Evolutionary conservation across 805 yeast species (phyloP).

Genomic region (Suhomyces canberraensis): DNA sequence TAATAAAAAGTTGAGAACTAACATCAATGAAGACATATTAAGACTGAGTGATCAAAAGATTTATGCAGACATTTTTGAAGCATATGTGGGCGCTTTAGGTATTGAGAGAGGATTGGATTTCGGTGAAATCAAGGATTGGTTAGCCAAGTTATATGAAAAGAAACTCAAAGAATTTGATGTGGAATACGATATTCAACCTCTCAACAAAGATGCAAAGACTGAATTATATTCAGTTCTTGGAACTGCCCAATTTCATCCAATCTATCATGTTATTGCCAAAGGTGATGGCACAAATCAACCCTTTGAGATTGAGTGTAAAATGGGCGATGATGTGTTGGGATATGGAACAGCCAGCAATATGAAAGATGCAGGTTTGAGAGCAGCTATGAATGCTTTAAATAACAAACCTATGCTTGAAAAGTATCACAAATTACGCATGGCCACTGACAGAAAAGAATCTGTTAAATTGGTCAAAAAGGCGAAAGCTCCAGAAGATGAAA

Average conservation of each 20-base stretch:
- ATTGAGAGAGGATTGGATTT: slow-evolving; percentile 53
- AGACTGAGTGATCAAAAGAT: slow-evolving; percentile 61
- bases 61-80: slow-evolving; percentile 89
- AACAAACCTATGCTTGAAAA: slow-evolving; percentile 61
- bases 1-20: slow-evolving; percentile 51
- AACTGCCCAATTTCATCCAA: slow-evolving; percentile 61
- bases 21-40: slow-evolving; percentile 44
- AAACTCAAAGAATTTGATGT: slow-evolving; percentile 31
- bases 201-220: slow-evolving; percentile 70
- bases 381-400: slow-evolving; percentile 76
- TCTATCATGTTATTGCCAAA: slow-evolving; percentile 46
- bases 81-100: slow-evolving; percentile 83
- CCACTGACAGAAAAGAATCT: slow-evolving; percentile 18
- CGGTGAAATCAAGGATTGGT: slow-evolving; percentile 54
- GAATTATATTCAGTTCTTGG: slow-evolving; percentile 79
- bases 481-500: slow-evolving; percentile 5
- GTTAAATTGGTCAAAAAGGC: slow-evolving; percentile 10
- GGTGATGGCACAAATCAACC: slow-evolving; percentile 49
- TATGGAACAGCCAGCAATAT: slow-evolving; percentile 64
- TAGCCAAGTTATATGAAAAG: slow-evolving; percentile 49
- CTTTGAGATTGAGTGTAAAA: slow-evolving; percentile 61
- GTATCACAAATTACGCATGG: slow-evolving; percentile 51
- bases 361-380: slow-evolving; percentile 77
- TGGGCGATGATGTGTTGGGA: slow-evolving; percentile 67
- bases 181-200: slow-evolving; percentile 33